Evolutionary conservation across 192 early-diverging fungal genomes (phyloP), one percentile per base, ranked within the genome.

Genomic region (Piromyces finnis): DNA sequence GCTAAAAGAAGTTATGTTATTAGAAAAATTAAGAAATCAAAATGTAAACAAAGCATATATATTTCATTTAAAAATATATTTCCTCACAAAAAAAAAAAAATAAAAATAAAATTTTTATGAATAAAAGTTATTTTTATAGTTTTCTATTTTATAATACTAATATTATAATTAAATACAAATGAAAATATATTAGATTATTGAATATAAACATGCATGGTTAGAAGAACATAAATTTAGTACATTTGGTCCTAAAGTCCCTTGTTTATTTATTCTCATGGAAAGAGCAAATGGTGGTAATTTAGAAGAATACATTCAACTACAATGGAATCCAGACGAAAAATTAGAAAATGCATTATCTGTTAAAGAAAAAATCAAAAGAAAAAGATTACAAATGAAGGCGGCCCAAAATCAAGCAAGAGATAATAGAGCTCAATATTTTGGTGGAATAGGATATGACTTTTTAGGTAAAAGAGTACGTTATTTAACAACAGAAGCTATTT

Each of bases 201-300:
- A 94, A 77, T 98, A 98, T 84, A 98, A 98, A 80, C 95, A 97
- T 82, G 95, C 94, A 28, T 97, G 96, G 95, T 86, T 98, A 26
- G 96, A 98, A 81, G 87, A 94, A 82, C 89, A 94, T 82, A 59
- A 0, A 37, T 77, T 83, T 30, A 30, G 30, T 28, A 13, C 77
- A 30, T 28, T 80, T 86, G 92, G 92, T 1, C 97, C 97, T 3
- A 88, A 92, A 79, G 93, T 98, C 0, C 96, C 97, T 0, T 96
- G 94, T 79, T 87, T 98, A 22, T 98, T 97, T 82, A 97, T 98
- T 35, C 84, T 98, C 5, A 98, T 98, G 97, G 88, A 91, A 79
- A 83, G 85, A n/a, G 79, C 96, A 11, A 97, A 97, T 81, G 97
- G 96, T 27, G 95, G 96, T 11, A 98, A 95, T 82, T 86, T 98